Percentiles rank a stretch among this genome's conserved stretches.
Evolutionary conservation across 2,329 filamentous ascomycete species (phyloP).

Genomic region (Aspergillus unguis): DNA sequence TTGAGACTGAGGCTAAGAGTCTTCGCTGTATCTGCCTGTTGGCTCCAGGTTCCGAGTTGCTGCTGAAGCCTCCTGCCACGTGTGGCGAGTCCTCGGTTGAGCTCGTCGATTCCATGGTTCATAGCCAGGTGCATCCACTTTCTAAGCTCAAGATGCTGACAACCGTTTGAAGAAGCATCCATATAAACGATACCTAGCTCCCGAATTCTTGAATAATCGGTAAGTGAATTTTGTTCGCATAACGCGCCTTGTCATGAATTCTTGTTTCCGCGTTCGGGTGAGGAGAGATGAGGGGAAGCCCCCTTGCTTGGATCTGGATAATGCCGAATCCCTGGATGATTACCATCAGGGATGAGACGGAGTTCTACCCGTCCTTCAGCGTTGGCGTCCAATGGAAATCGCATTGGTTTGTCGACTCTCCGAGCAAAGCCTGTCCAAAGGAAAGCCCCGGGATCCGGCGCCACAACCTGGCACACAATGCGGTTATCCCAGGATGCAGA

Average conservation of each 20-base stretch:
- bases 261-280: background rate
- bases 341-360: background rate
- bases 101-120: background rate
- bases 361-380: background rate
- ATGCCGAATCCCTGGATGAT: background rate
- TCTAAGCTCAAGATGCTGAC: background rate
- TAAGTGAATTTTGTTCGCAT: constrained; percentile 1
- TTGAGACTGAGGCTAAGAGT: background rate
- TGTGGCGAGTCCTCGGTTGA: background rate
- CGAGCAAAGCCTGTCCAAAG: background rate
- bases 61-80: background rate
- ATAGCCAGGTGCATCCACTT: background rate
- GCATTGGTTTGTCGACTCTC: background rate
- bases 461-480: background rate
- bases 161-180: background rate
- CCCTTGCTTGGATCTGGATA: constrained; percentile 2
- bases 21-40: background rate
- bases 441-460: background rate
- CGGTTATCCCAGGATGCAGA: background rate
- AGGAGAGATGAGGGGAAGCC: background rate
- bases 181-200: background rate
- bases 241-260: background rate
- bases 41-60: background rate
- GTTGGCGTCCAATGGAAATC: background rate
- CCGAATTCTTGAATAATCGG: background rate